A percentile compares a stretch with the other conserved stretches of the same genome.
Conservation (phyloP, 2,329 filamentous ascomycete species). For the Aspergillus candidus region DNA sequence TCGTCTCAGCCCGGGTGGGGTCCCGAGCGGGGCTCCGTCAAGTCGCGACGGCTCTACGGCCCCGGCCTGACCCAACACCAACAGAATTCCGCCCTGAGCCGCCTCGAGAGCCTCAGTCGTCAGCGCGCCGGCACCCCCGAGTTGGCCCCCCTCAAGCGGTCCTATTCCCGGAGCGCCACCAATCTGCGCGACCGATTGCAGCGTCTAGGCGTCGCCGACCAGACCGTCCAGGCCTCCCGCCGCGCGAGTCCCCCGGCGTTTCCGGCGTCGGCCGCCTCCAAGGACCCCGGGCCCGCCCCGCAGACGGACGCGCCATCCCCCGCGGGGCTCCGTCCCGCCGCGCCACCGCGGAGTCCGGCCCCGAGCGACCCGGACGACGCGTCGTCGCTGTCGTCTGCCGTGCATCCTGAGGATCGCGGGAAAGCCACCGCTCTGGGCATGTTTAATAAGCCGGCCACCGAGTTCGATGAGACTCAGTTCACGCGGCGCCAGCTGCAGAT, state of each 20-base stretch:
- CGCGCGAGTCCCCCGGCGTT: constrained; percentile 41
- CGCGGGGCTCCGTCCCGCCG: constrained; percentile 27
- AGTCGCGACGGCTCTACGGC: constrained; percentile 73
- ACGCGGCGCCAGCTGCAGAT: constrained; percentile 75
- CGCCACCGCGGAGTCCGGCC: constrained; percentile 61
- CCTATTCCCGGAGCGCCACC: constrained; percentile 53
- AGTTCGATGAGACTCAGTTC: constrained; percentile 81
- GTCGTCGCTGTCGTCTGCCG: constrained; percentile 52
- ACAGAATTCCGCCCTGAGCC: constrained; percentile 67
- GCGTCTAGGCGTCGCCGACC: constrained; percentile 26
- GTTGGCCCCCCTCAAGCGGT: constrained; percentile 40
- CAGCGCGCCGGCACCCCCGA: constrained; percentile 56
- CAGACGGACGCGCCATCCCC: constrained; percentile 12
- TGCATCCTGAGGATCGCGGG: constrained; percentile 69
- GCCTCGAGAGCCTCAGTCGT: constrained; percentile 70
- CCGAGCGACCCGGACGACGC: constrained; percentile 68
- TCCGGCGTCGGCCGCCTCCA: constrained; percentile 29
- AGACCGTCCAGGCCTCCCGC: constrained; percentile 13
- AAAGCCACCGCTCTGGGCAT: constrained; percentile 71
- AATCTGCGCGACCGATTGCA: constrained; percentile 54
- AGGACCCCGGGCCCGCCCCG: constrained; percentile 16
- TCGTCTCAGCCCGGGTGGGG: constrained; percentile 28
- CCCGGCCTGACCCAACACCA: constrained; percentile 75
- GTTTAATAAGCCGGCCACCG: constrained; percentile 65
- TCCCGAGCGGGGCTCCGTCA: constrained; percentile 61